Percentiles rank a stretch among this genome's conserved stretches.
phyloP scores from a whole-genome alignment of 2,329 filamentous ascomycete species.

The Fusarium tjaetaba region DNA sequence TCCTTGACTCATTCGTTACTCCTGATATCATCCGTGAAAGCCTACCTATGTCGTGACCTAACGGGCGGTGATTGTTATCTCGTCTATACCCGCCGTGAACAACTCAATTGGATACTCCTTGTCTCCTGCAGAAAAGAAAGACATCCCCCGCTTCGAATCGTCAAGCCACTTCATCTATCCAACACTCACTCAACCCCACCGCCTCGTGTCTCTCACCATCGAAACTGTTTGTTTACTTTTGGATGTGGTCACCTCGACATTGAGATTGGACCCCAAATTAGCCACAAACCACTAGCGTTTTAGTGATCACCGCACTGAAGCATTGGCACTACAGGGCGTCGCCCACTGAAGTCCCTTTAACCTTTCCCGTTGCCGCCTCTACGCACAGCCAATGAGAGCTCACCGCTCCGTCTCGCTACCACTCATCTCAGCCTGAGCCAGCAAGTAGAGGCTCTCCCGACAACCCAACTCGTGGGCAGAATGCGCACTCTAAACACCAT shows the following conservation, averaged over 20 bases:
- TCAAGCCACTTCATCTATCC: conserved; percentile 24
- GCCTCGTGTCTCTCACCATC: conserved; percentile 23
- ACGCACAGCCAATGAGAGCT: conserved; percentile 35
- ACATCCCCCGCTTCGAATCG: conserved; percentile 6
- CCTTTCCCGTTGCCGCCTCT: conserved; percentile 26
- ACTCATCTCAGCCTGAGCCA: conserved; percentile 30
- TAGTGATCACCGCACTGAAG: conserved; percentile 21
- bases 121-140: conserved; percentile 14
- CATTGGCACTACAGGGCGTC: conserved; percentile 1
- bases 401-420: conserved; percentile 20
- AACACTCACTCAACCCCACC: conserved; percentile 17
- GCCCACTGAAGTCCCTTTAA: conserved; percentile 29
- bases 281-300: conserved; percentile 18
- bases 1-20: conserved; percentile 19
- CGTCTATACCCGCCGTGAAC: not conserved
- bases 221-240: conserved; percentile 33
- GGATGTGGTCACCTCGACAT: conserved; percentile 19
- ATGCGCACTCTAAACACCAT: conserved; percentile 45
- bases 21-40: conserved; percentile 17
- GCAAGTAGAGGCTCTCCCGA: conserved; percentile 25
- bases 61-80: conserved; percentile 10
- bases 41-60: not conserved
- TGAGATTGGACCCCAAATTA: conserved; percentile 23
- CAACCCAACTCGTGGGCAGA: conserved; percentile 34
- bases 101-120: not conserved